Evolutionary conservation across 345 rosid genomes (phyloP).

Genomic region (Dimocarpus longan): DNA sequence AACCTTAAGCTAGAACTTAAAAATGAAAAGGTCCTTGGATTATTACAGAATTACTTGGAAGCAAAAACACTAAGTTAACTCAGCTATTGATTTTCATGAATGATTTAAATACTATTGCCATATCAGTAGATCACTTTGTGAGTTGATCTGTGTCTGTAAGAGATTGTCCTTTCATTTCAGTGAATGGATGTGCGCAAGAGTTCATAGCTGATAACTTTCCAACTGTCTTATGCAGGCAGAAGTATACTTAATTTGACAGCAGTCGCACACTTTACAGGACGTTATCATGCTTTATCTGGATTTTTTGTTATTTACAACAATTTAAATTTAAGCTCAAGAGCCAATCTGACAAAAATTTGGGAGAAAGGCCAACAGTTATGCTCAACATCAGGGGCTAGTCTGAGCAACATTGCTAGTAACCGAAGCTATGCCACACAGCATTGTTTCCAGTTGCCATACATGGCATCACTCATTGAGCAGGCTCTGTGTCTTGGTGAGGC

Average conservation of each 20-base stretch:
- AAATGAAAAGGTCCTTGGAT: background rate
- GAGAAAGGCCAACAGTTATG: slow-evolving; percentile 51
- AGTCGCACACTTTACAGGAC: slow-evolving; percentile 15
- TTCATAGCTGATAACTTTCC: slow-evolving; percentile 5
- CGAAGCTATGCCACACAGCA: slow-evolving; percentile 33
- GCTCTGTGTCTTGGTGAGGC: slow-evolving; percentile 39
- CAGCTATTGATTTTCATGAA: background rate
- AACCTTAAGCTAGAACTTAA: background rate
- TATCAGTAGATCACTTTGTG: background rate
- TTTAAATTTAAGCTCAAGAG: slow-evolving; percentile 41
- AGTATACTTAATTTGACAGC: slow-evolving; percentile 32
- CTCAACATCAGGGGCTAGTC: slow-evolving; percentile 34
- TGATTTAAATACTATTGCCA: background rate
- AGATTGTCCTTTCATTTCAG: background rate
- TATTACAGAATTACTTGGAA: background rate
- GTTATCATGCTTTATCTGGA: slow-evolving; percentile 62
- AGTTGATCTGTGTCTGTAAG: background rate
- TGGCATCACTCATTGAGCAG: slow-evolving; percentile 48
- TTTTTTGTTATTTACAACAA: slow-evolving; percentile 47
- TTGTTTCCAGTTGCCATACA: slow-evolving; percentile 52
- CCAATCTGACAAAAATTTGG: slow-evolving; percentile 43
- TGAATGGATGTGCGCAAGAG: background rate
- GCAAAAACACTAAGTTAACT: background rate
- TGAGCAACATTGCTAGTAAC: slow-evolving; percentile 21
- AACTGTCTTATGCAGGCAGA: slow-evolving; percentile 37